These are phyloP conservation scores for Aspergillus oerlinghausenensis DNA, from an alignment of 2,329 filamentous ascomycete species.

Conservation along the genomic window DNA sequence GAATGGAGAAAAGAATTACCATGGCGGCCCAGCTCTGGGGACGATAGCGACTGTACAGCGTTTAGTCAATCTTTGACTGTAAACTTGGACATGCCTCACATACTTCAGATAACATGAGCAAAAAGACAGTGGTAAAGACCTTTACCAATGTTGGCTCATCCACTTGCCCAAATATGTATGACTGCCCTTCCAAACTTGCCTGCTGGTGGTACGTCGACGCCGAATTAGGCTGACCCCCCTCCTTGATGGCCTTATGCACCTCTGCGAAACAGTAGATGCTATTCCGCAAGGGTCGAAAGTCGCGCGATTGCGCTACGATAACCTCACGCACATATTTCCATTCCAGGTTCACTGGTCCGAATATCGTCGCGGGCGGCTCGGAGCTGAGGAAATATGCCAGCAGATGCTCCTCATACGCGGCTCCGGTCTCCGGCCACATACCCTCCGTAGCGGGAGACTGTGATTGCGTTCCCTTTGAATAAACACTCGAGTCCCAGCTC, in stretches of 20 bases:
- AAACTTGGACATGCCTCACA: neutral
- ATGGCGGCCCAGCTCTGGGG: slow-evolving; percentile 21
- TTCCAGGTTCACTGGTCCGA: slow-evolving; percentile 27
- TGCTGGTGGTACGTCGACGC: slow-evolving; percentile 28
- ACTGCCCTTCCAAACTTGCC: slow-evolving; percentile 28
- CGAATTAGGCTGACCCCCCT: slow-evolving; percentile 24
- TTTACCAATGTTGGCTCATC: slow-evolving; percentile 20
- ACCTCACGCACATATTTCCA: slow-evolving; percentile 29
- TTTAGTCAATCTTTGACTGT: neutral
- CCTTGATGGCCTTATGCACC: slow-evolving; percentile 23
- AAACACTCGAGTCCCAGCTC: neutral
- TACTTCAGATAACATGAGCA: slow-evolving; percentile 36
- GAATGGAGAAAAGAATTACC: slow-evolving; percentile 29
- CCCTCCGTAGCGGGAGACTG: neutral
- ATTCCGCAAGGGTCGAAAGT: slow-evolving; percentile 23
- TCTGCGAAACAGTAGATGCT: slow-evolving; percentile 33
- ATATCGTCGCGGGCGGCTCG: slow-evolving; percentile 28
- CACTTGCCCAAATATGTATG: slow-evolving; percentile 24
- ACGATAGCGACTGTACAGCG: slow-evolving; percentile 22
- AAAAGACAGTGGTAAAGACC: slow-evolving; percentile 26
- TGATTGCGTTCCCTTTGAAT: neutral
- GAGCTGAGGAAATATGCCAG: slow-evolving; percentile 25
- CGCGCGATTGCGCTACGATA: slow-evolving; percentile 21
- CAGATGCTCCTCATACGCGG: slow-evolving; percentile 27
- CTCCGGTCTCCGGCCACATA: slow-evolving; percentile 18